Conservation (phyloP, 306 rosid genomes). For the Cajanus cajan region DNA sequence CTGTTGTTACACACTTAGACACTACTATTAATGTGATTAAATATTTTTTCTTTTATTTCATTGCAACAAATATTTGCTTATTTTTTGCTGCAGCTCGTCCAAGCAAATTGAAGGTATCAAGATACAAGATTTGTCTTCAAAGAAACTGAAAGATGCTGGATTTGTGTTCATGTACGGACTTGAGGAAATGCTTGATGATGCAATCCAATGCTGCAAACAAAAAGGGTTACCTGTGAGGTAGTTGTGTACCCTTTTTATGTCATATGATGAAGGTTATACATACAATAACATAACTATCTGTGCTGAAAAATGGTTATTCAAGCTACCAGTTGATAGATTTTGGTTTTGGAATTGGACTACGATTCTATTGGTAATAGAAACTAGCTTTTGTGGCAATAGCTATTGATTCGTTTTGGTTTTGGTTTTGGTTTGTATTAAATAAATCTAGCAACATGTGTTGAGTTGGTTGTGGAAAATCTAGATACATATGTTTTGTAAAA, state of each 20-base stretch:
- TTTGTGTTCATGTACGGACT: constrained; percentile 8
- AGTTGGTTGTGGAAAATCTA: background rate
- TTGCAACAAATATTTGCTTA: background rate
- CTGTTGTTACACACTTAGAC: background rate
- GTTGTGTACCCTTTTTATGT: background rate
- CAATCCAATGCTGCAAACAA: constrained; percentile 18
- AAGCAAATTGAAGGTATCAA: background rate
- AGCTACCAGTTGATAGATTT: background rate
- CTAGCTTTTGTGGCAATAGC: background rate
- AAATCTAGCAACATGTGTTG: background rate
- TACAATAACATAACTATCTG: background rate
- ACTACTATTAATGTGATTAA: background rate
- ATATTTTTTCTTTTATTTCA: background rate
- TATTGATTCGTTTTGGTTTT: no score
- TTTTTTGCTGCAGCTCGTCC: background rate
- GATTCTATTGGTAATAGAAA: background rate
- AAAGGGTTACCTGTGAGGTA: background rate
- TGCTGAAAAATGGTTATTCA: background rate
- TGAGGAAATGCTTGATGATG: constrained; percentile 21
- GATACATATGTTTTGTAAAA: background rate
- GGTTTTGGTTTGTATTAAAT: background rate
- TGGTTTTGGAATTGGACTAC: background rate
- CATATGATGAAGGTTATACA: background rate
- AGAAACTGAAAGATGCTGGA: constrained; percentile 23
- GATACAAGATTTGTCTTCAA: background rate